Base-by-base conservation (phyloP, 2,329 filamentous ascomycete genomes). In the Microcyclospora pomicola region DNA sequence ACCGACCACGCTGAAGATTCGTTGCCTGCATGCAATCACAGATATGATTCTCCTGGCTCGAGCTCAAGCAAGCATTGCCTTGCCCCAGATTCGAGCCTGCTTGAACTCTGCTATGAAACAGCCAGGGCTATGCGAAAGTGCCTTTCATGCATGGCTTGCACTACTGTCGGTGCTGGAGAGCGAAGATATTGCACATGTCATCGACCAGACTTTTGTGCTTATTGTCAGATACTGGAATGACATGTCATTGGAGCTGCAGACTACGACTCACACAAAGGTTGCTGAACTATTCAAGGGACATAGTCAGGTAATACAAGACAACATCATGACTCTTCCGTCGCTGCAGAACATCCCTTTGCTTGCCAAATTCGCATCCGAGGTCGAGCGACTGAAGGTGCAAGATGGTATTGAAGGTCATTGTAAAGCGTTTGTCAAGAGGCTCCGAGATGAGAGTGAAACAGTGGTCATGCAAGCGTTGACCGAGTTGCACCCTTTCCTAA, bases 71-170 rank as follows among this genome's bases (percentile, higher is more conserved):
- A 79, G 77, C 43, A 77, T 80, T 49, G 91, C 84, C 35, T 68
- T 94, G 31, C 88, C 91, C 15, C 88, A 95, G 66, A 88, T 96
- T 39, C 85, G 85, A 47, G 86, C 88, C n/a, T 95, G 84, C 54
- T 67, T 98, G 10, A 77, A 93, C 44, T 86, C 85, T 15, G 86
- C 86, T 0, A 72, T 96, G 42, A 71, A 80, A 12, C 74, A 82
- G 36, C 69, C 77, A 33, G 72, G 80, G 34, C 68, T 98, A n/a
- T 77, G 84, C 43, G 71, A 84, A 43, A 68, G 76, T 24, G 83
- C 86, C 2, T 87, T 96, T 51, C 74, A 72, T 3, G 84, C 86
- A 35, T 99, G 91, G 91, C 71, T 75, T 16, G 71, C 77, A 7
- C 77, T 98, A 62, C 71, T 96, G 13, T 72, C 64, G 19, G 73